These are phyloP conservation scores for Termitomyces sp. DNA, from an alignment of 768 basidiomycete genomes.

Conservation along the genomic window DNA sequence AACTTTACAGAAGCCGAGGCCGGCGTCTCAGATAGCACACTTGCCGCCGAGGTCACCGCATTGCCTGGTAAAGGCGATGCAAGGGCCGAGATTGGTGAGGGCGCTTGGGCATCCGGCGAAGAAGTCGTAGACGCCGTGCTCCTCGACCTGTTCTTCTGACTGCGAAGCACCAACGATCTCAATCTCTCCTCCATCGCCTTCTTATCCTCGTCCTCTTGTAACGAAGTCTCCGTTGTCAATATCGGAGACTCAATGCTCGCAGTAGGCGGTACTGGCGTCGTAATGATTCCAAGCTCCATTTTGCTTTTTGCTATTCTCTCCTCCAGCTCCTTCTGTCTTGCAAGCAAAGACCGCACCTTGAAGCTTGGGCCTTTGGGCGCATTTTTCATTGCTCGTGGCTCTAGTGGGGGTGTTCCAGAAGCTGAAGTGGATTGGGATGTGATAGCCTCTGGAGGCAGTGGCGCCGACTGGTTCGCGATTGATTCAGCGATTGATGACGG, in stretches of 20 bases:
- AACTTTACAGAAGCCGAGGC: conserved; percentile 20
- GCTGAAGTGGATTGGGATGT: conserved; percentile 4
- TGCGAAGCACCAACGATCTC: conserved; percentile 39
- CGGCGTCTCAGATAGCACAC: not conserved
- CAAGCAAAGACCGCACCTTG: conserved; percentile 36
- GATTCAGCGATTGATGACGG: not conserved
- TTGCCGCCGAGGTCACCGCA: not conserved
- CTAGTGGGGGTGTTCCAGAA: conserved; percentile 28
- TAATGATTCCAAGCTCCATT: conserved; percentile 29
- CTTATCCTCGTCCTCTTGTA: conserved; percentile 18
- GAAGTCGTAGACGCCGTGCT: conserved; percentile 2
- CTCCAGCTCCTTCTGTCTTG: conserved; percentile 45
- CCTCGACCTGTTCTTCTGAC: conserved; percentile 29
- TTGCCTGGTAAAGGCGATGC: not conserved
- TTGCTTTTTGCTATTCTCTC: conserved; percentile 39
- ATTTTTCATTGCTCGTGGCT: conserved; percentile 38
- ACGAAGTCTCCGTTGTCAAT: not conserved
- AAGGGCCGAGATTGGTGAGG: conserved; percentile 1
- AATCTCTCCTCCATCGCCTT: conserved; percentile 42
- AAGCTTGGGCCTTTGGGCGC: conserved; percentile 37
- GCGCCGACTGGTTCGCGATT: not conserved
- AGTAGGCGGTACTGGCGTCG: not conserved
- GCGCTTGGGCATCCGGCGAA: conserved; percentile 8
- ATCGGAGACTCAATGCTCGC: not conserved
- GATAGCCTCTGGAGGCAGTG: not conserved